phyloP scores from a whole-genome alignment of 169 alveolate species.

The Eimeria praecox region DNA sequence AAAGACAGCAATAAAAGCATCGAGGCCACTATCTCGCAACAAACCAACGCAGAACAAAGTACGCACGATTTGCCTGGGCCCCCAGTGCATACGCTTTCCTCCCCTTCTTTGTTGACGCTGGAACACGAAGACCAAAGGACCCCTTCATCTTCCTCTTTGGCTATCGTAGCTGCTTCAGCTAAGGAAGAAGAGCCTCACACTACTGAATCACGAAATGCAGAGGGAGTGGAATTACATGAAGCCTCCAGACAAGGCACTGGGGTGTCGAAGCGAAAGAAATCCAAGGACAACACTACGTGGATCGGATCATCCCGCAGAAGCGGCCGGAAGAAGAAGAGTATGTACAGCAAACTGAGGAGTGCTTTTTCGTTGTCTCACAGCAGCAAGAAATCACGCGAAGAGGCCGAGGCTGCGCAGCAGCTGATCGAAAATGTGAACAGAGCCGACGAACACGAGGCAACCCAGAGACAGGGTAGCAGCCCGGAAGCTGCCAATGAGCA shows the following conservation, averaged over 20 bases:
- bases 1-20: neutral
- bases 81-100: conserved; percentile 45
- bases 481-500: neutral
- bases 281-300: neutral
- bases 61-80: neutral
- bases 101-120: conserved; percentile 21
- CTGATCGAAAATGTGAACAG: neutral
- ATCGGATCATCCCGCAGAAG: neutral
- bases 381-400: neutral
- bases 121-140: neutral
- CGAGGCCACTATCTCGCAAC: neutral
- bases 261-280: neutral
- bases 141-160: neutral
- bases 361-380: conserved; percentile 49
- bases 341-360: conserved; percentile 60
- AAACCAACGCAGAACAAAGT: neutral
- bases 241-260: neutral
- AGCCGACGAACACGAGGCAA: neutral
- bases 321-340: conserved; percentile 37
- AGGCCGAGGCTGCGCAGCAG: neutral
- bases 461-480: neutral
- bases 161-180: neutral
- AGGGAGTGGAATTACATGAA: neutral
- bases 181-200: neutral
- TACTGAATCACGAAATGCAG: neutral